Percentiles rank a stretch among this genome's conserved stretches.
Conservation (phyloP, 805 yeast genomes). For the Spathaspora gorwiae region DNA sequence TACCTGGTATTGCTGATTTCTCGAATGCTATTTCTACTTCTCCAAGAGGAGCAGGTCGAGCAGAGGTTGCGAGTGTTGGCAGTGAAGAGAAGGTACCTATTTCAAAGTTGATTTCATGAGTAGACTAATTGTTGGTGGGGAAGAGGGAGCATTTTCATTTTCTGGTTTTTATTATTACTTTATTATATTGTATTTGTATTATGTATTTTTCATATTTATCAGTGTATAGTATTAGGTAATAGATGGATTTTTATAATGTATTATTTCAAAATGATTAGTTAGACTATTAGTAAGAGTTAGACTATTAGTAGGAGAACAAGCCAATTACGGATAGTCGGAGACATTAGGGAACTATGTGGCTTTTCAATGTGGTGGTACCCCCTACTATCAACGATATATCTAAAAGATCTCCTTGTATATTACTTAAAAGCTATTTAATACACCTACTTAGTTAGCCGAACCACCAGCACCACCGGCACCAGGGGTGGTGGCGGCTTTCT, state of each 20-base stretch:
- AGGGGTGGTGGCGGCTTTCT: constrained; percentile 19
- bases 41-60: constrained; percentile 1
- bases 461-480: constrained; percentile 2
- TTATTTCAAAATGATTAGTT: too few relatives aligned
- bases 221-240: background rate
- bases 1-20: constrained; percentile 5
- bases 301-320: background rate
- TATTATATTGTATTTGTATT: too few relatives aligned
- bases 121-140: background rate
- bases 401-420: background rate
- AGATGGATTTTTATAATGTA: too few relatives aligned
- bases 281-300: too few relatives aligned
- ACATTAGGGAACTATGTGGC: too few relatives aligned
- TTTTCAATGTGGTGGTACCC: too few relatives aligned
- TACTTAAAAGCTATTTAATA: background rate
- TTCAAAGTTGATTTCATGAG: constrained; percentile 6
- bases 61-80: background rate
- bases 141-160: background rate
- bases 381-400: background rate
- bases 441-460: background rate
- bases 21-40: background rate
- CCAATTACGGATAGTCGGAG: background rate
- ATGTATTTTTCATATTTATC: background rate
- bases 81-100: constrained; percentile 6
- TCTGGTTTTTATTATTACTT: background rate